These are phyloP conservation scores for Cryptococcus sp. DNA, from an alignment of 1,284 basidiomycete species.

Conservation along the genomic window DNA sequence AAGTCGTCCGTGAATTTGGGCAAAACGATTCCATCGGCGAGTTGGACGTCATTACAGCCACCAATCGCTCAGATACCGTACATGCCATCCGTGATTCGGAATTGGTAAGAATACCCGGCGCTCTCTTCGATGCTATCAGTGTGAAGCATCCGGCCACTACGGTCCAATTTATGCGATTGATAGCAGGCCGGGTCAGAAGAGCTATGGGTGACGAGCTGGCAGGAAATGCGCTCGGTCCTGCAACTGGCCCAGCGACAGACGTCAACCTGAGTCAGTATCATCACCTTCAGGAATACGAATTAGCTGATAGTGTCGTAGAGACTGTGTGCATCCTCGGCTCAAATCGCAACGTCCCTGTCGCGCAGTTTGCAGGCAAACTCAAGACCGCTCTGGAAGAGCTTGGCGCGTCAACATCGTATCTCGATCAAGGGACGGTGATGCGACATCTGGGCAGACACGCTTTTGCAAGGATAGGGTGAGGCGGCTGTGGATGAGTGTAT, in stretches of 20 bases:
- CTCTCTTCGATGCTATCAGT: constrained; percentile 95
- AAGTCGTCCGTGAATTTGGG: constrained; percentile 89
- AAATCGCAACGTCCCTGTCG: constrained; percentile 79
- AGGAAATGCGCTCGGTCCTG: constrained; percentile 41
- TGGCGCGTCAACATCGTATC: constrained; percentile 81
- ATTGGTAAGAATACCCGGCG: constrained; percentile 95
- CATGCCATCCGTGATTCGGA: constrained; percentile 99
- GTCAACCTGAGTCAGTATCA: constrained; percentile 77
- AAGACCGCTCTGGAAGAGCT: constrained; percentile 81
- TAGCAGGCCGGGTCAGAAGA: constrained; percentile 84
- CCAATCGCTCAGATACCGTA: constrained; percentile 82
- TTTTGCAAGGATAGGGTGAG: constrained; percentile 76
- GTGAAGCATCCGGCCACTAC: constrained; percentile 91
- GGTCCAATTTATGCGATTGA: constrained; percentile 90
- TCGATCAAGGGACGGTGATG: constrained; percentile 89
- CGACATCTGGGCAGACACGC: constrained; percentile 87
- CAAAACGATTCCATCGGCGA: constrained; percentile 74
- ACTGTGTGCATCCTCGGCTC: constrained; percentile 54
- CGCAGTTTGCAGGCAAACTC: constrained; percentile 84
- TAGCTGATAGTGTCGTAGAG: constrained; percentile 16
- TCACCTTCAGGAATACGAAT: neutral
- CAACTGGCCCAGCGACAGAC: constrained; percentile 28
- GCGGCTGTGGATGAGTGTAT: neutral
- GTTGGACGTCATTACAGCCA: constrained; percentile 95
- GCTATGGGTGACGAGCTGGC: constrained; percentile 64